Evolutionary conservation across 805 yeast genomes (phyloP).

Genomic region (Nakazawaea sp.): DNA sequence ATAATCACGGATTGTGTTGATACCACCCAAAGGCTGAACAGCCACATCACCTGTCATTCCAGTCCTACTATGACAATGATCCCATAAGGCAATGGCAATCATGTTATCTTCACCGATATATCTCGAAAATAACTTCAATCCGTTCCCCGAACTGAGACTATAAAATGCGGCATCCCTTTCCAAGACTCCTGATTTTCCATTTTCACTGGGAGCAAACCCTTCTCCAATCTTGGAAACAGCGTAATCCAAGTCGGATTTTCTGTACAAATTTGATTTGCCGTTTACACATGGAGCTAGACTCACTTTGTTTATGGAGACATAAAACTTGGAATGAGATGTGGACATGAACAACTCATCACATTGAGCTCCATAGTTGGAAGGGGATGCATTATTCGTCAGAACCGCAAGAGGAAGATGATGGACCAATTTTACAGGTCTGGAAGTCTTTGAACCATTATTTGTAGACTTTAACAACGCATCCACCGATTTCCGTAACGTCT

Average conservation of each 20-base stretch:
- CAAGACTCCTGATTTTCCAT: slow-evolving; percentile 27
- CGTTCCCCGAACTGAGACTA: slow-evolving; percentile 27
- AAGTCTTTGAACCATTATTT: slow-evolving; percentile 39
- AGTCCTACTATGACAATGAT: slow-evolving; percentile 57
- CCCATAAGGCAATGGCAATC: slow-evolving; percentile 86
- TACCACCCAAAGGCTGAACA: slow-evolving; percentile 59
- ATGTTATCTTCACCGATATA: slow-evolving; percentile 91
- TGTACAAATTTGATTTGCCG: slow-evolving; percentile 80
- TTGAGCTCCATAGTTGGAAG: slow-evolving; percentile 47
- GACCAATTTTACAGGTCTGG: slow-evolving; percentile 52
- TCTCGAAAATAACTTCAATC: slow-evolving; percentile 64
- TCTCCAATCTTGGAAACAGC: slow-evolving; percentile 41
- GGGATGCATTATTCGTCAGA: slow-evolving; percentile 19
- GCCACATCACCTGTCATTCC: slow-evolving; percentile 76
- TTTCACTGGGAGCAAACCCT: slow-evolving; percentile 19
- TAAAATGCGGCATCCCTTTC: slow-evolving; percentile 24
- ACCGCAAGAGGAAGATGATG: slow-evolving; percentile 78
- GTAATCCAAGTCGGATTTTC: slow-evolving; percentile 55
- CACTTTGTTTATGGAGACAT: slow-evolving; percentile 66
- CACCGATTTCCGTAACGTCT: slow-evolving; percentile 61
- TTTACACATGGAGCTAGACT: slow-evolving; percentile 84
- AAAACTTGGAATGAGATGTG: slow-evolving; percentile 82
- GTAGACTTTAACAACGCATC: slow-evolving; percentile 37
- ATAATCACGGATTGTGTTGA: slow-evolving; percentile 43
- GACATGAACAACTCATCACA: slow-evolving; percentile 81